Percentiles rank a stretch among this genome's conserved stretches.
Evolutionary conservation across 192 early-diverging fungal species (phyloP).

Genomic region (Backusella luteola): DNA sequence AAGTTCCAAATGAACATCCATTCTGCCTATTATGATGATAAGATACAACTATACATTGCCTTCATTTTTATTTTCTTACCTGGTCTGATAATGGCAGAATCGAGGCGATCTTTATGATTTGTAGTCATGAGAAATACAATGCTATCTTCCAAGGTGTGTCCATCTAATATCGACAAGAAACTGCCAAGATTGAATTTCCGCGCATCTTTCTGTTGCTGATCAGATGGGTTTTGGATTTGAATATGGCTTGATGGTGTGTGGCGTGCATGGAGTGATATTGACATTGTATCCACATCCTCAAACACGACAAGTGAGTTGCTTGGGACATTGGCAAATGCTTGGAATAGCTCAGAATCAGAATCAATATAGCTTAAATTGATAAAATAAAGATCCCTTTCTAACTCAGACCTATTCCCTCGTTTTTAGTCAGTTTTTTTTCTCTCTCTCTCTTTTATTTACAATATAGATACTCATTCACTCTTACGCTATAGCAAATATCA

Average conservation of each 20-base stretch:
- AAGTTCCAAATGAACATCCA: conserved; percentile 63
- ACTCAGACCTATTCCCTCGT: conserved; percentile 13
- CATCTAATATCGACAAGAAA: conserved; percentile 58
- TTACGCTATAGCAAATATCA: conserved; percentile 42
- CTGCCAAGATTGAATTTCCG: conserved; percentile 42
- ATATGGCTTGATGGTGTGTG: background rate
- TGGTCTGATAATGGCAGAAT: conserved; percentile 62
- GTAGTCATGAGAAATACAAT: conserved; percentile 68
- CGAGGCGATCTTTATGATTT: conserved; percentile 59
- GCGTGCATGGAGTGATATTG: conserved; percentile 22
- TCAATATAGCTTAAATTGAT: conserved; percentile 38
- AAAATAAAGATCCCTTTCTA: conserved; percentile 39
- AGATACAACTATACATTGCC: background rate
- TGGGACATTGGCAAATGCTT: conserved; percentile 35
- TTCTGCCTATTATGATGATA: conserved; percentile 34
- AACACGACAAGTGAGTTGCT: conserved; percentile 50
- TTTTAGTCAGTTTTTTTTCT: background rate
- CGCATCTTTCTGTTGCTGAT: background rate
- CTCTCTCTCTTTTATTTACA: background rate
- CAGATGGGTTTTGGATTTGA: background rate
- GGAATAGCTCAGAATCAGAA: conserved; percentile 34
- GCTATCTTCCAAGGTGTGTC: conserved; percentile 53
- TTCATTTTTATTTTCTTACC: conserved; percentile 24
- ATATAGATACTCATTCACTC: background rate
- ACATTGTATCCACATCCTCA: conserved; percentile 60